Percentiles rank a stretch among this genome's conserved stretches.
Evolutionary conservation across 345 rosid genomes (phyloP).

Genomic region (Salix caprea): DNA sequence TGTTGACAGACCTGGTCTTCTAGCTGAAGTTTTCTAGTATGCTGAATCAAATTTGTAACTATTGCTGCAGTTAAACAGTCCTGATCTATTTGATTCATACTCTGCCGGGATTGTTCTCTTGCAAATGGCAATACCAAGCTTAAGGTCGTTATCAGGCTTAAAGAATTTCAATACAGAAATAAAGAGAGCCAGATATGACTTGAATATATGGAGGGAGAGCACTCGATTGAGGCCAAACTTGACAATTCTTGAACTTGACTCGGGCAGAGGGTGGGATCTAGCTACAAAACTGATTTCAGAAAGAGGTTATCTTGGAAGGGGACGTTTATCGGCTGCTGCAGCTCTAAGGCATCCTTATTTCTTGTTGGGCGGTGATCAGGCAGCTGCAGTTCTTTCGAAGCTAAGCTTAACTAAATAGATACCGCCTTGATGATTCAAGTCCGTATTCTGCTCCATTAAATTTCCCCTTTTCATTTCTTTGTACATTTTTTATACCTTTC

Average conservation of each 20-base stretch:
- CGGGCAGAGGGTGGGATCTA: slow-evolving; percentile 95
- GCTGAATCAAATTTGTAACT: slow-evolving; percentile 13
- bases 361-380: slow-evolving; percentile 86
- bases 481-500: too few relatives aligned
- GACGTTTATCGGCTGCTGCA: slow-evolving; percentile 90
- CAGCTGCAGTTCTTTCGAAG: slow-evolving; percentile 82
- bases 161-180: slow-evolving; percentile 82
- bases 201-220: slow-evolving; percentile 66
- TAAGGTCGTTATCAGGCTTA: slow-evolving; percentile 62
- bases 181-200: slow-evolving; percentile 49
- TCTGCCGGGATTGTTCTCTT: slow-evolving; percentile 84
- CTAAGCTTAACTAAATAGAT: slow-evolving; percentile 56
- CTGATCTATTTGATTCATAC: slow-evolving; percentile 89
- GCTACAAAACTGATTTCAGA: slow-evolving; percentile 79
- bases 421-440: slow-evolving; percentile 16
- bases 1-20: not conserved
- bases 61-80: slow-evolving; percentile 74
- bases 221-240: slow-evolving; percentile 75
- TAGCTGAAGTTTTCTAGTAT: not conserved
- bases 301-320: slow-evolving; percentile 69
- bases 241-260: slow-evolving; percentile 76
- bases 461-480: not conserved
- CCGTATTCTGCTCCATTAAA: not conserved
- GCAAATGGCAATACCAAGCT: slow-evolving; percentile 86
- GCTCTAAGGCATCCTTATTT: slow-evolving; percentile 93